These are phyloP conservation scores for Capsicum baccatum DNA, from an alignment of 257 asterid genomes.

Conservation along the genomic window DNA sequence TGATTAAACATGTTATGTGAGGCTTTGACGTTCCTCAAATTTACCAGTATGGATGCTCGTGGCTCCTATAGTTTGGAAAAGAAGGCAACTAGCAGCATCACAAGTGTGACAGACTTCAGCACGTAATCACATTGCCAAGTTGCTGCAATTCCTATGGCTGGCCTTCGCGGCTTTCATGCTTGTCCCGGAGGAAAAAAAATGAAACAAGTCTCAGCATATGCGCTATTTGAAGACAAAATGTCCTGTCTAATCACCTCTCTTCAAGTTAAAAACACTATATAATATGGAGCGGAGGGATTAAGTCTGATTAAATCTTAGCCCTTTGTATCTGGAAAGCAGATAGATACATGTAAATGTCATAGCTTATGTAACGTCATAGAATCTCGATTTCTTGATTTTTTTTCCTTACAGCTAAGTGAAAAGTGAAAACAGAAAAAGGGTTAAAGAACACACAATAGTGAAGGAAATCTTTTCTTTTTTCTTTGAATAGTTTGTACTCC, in stretches of 20 bases:
- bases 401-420: not conserved
- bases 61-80: constrained; percentile 55
- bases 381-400: not conserved
- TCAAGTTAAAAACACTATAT: not conserved
- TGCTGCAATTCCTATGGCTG: not conserved
- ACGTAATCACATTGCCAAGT: constrained; percentile 2
- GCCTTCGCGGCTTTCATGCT: not conserved
- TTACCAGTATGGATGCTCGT: constrained; percentile 60
- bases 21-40: not conserved
- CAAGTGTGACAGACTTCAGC: constrained; percentile 29
- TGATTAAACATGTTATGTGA: not conserved
- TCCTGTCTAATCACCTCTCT: not conserved
- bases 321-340: constrained; percentile 2
- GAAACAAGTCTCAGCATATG: not conserved
- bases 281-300: not conserved
- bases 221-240: constrained; percentile 11
- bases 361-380: constrained; percentile 9
- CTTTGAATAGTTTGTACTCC: not conserved
- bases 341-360: constrained; percentile 24
- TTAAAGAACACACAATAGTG: not conserved
- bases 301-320: not conserved
- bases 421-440: constrained; percentile 10
- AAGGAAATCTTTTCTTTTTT: not conserved
- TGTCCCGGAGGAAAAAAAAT: not conserved
- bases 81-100: constrained; percentile 44